Base-by-base conservation (phyloP, 1,284 basidiomycete species). In the Tylopilus sp. region DNA sequence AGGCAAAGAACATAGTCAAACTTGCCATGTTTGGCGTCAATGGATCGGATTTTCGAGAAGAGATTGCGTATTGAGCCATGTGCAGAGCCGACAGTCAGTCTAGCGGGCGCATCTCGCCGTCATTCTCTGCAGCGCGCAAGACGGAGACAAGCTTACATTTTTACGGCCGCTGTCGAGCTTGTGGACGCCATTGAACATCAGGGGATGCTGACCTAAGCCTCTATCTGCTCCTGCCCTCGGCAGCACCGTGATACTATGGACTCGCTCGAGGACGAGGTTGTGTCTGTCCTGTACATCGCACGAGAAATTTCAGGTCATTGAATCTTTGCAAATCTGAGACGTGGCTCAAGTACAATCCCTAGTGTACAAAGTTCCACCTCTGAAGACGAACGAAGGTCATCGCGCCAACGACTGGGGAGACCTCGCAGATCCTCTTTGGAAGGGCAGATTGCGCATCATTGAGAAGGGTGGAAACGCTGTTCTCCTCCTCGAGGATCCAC, bases 21-120 rank as follows among this genome's bases (percentile, higher is more conserved):
- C 59, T 92, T 92, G 48, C 95, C 95, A 70, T 98, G 90, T 68
- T 97, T 98, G 49, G 81, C 75, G 71, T 99, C 84, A 60, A 98
- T 95, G 18, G 83, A 75, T 45, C 82, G 83, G 55, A 97, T 79
- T 74, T 97, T 98, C 46, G 80, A 66, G 58, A 92, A 85, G 15
- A 97, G 73, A 13, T 84, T 79, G 35, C 72, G 69, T 57, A 97
- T 81, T 0, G 81, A 80, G 12, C 92, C 92, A n/a, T 77, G 72
- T 12, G 89, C 84, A 31, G 94, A 84, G 2, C 95, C 96, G 36
- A 97, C 84, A 7, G 91, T 86, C 46, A 98, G 77, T 57, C 93
- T 95, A 54, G 18, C 46, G 6, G 12, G 5, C 12, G 37, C 23
- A 19, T 39, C 35, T 37, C 21, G 23, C 9, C 35, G 42, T 59